Base-by-base conservation (phyloP, 805 yeast genomes). In the Metschnikowia similis region DNA sequence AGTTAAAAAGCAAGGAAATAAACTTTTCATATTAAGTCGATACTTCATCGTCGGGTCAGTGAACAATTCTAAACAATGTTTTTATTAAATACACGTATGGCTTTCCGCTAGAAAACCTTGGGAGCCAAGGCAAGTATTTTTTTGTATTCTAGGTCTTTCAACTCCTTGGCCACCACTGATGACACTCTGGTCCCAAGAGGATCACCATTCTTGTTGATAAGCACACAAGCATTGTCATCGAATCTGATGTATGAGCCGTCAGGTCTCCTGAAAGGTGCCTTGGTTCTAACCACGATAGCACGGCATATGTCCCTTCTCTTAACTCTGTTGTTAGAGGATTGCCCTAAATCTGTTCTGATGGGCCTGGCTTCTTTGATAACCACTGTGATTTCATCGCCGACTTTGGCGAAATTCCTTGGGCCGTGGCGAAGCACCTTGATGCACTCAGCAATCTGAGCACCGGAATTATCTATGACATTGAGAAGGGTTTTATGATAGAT, bases 171-270 rank as follows among this genome's bases (percentile, higher is more conserved):
- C 26, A 92, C 97, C 43, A 87, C 94, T 37, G 91, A 83, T 31
- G 87, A 77, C 53, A 94, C 88, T 79, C 98, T 87, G 27, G 97
- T 87, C 14, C 98, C 99, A 46, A 94, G 77, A 8, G 97, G 97
- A 64, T 94, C 99, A 29, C 88, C 86, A 62, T 84, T 87, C 70
- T 92, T 92, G 73, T 94, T 91, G 54, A 92, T 81, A 62, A 94
- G 77, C 32, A 94, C 98, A 72, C 98, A 91, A 1, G 99, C 99
- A 67, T 92, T 94, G 70, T 94, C 99, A 66, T 91, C 97, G 66
- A 94, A 94, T 58, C 87, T 76, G 29, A 94, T 79, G 21, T 82
- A 82, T 2, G 96, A 79, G 3, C 99, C 99, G 66, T 94, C 98
- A 3, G 84, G 78, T 65, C 99, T 82, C 61, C 78, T 77, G 54